These are phyloP conservation scores for Astragalus membranaceus DNA, from an alignment of 306 rosid genomes.

Conservation along the genomic window DNA sequence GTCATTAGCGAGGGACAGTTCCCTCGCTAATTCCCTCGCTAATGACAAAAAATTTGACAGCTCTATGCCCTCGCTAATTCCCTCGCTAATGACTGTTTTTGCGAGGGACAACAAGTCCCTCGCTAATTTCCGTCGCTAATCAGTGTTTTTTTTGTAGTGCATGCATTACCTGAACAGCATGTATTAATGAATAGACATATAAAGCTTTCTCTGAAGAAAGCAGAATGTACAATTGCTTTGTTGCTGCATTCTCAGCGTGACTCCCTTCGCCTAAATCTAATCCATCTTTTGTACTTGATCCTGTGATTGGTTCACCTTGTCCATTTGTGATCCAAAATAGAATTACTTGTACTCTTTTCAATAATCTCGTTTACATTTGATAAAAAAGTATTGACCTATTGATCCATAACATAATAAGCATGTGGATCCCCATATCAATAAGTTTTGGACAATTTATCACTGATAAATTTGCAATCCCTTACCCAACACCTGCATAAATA, in stretches of 20 bases:
- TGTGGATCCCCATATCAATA: neutral
- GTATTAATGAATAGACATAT: conserved; percentile 67
- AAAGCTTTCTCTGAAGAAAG: conserved; percentile 86
- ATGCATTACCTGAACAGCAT: conserved; percentile 64
- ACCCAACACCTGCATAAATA: conserved; percentile 81
- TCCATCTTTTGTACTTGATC: conserved; percentile 30
- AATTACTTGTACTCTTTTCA: neutral
- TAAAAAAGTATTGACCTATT: conserved; percentile 2
- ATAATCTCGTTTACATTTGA: conserved; percentile 19
- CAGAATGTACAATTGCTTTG: conserved; percentile 50
- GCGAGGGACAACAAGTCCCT: too few relatives aligned
- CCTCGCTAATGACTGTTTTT: too few relatives aligned
- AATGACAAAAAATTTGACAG: too few relatives aligned
- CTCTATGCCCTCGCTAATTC: too few relatives aligned
- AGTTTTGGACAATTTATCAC: neutral
- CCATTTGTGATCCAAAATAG: conserved; percentile 39
- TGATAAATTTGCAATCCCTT: conserved; percentile 26
- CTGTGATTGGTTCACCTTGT: conserved; percentile 28
- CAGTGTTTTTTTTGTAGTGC: too few relatives aligned
- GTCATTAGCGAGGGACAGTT: too few relatives aligned
- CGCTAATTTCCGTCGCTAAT: too few relatives aligned
- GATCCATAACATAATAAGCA: conserved; percentile 1
- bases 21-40: too few relatives aligned
- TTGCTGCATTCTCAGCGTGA: conserved; percentile 31
- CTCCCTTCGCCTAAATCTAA: conserved; percentile 33